Conservation (phyloP, 139 green algal genomes). For the Ettlia oleoabundans region DNA sequence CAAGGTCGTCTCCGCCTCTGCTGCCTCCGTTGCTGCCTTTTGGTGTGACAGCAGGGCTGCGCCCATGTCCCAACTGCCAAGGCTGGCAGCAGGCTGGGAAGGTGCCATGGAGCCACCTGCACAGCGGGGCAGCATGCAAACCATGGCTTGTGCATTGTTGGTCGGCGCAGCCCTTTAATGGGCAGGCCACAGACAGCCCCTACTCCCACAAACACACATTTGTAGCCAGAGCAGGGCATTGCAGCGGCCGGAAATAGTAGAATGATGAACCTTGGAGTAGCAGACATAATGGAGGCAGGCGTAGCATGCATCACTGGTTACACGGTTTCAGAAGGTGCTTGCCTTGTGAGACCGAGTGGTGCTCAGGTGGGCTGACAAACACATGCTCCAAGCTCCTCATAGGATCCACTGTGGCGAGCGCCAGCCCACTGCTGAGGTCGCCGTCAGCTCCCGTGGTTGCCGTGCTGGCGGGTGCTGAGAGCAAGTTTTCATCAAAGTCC, state of each 20-base stretch:
- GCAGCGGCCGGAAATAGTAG: too few relatives aligned
- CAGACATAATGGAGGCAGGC: background rate
- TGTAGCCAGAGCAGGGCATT: too few relatives aligned
- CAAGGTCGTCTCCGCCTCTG: background rate
- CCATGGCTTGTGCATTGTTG: background rate
- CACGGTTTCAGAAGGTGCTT: too few relatives aligned
- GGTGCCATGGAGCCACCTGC: too few relatives aligned
- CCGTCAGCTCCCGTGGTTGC: background rate
- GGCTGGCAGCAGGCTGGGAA: background rate
- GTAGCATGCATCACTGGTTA: background rate
- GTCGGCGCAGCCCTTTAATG: background rate
- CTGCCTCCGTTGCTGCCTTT: constrained; percentile 15
- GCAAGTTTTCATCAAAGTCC: constrained; percentile 19
- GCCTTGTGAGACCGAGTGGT: too few relatives aligned
- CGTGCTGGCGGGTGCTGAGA: background rate
- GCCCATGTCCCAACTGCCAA: constrained; percentile 40
- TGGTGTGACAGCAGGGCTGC: background rate
- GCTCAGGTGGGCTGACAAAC: background rate
- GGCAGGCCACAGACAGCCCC: too few relatives aligned
- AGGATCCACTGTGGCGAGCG: background rate
- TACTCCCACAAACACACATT: too few relatives aligned
- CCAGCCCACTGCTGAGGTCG: background rate
- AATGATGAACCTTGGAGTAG: too few relatives aligned
- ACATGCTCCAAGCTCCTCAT: background rate
- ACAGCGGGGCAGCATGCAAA: background rate